phyloP scores from a whole-genome alignment of 2,329 filamentous ascomycete species.

The Pseudogymnoascus sp. region DNA sequence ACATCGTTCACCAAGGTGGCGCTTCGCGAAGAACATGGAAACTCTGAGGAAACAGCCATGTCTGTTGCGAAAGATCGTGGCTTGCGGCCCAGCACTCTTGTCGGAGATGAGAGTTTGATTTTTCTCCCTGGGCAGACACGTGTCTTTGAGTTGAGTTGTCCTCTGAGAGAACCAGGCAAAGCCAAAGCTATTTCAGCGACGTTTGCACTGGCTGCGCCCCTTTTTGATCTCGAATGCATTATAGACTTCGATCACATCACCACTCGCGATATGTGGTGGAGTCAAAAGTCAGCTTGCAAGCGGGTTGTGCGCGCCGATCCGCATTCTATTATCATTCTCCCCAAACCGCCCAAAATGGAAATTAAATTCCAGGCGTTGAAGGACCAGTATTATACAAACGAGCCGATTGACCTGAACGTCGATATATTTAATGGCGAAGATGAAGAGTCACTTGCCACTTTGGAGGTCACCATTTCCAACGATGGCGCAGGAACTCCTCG shows the following conservation, averaged over 20 bases:
- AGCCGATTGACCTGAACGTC: conserved; percentile 59
- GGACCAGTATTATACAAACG: conserved; percentile 77
- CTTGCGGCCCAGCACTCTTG: conserved; percentile 26
- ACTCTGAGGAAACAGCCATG: background rate
- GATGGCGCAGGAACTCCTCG: conserved; percentile 35
- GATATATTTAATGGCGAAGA: conserved; percentile 76
- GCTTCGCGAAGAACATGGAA: conserved; percentile 5
- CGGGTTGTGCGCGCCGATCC: conserved; percentile 41
- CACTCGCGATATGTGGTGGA: conserved; percentile 41
- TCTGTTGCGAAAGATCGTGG: background rate
- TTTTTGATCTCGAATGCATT: conserved; percentile 60
- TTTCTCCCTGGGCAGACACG: conserved; percentile 58
- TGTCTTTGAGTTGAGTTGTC: conserved; percentile 62
- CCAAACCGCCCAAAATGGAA: conserved; percentile 86
- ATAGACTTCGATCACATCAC: conserved; percentile 42
- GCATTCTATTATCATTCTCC: conserved; percentile 61
- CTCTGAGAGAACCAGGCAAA: conserved; percentile 74
- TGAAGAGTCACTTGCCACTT: conserved; percentile 60
- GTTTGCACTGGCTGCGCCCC: conserved; percentile 52
- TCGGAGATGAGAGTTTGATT: conserved; percentile 53
- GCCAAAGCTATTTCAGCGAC: conserved; percentile 56
- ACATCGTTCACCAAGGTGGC: conserved; percentile 7
- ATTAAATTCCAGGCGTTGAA: conserved; percentile 54
- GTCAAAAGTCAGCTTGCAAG: conserved; percentile 33
- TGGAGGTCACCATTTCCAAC: conserved; percentile 62